Evolutionary conservation across 129 eudicot species (phyloP), one percentile per base, ranked within the genome.

Genomic region (Centaurea solstitialis): DNA sequence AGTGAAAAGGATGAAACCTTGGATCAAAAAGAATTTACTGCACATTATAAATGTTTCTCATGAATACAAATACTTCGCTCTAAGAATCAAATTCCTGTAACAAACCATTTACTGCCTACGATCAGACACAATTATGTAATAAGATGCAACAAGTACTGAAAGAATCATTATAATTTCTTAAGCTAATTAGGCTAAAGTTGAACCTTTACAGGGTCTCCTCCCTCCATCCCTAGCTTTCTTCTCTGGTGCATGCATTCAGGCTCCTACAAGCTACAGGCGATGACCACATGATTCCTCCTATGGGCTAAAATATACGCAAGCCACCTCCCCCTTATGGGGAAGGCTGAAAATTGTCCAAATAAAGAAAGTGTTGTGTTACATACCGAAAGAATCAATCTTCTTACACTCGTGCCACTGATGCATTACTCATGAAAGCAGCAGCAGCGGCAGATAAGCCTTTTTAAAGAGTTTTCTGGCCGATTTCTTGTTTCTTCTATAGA

Each of bases 341-440:
- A 80, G 75, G 75, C 68, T 76, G 79, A 80, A 87, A 83, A 68
- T 74, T 15, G 70, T 83, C 89, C 70, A 76, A 87, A 78, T 72
- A 87, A 83, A 90, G 78, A 80, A 89, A 45, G 24, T 72, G 50
- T 77, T 89, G 86, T 86, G 83, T 82, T 87, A 91, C 97, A 92
- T 79, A 77, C 81, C 75, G 88, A 85, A 87, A 89, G 88, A 90
- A 86, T 86, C 75, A 72, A 81, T 82, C 83, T 68, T 84, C 82
- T 70, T 87, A 70, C 73, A 70, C 89, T 79, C 75, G 45, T 78
- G 81, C 72, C 73, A 45, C 75, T 71, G 66, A 83, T 80, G 87
- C 79, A 74, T 68, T 57, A 83, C 87, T 75, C 88, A 62, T 73
- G 81, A 71, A 53, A 30, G 15, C 80, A 80, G 74, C 80, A 80